A percentile compares a stretch with the other conserved stretches of the same genome.
Conservation (phyloP, 805 yeast species). For the Teunomyces barrocoloradensis region DNA sequence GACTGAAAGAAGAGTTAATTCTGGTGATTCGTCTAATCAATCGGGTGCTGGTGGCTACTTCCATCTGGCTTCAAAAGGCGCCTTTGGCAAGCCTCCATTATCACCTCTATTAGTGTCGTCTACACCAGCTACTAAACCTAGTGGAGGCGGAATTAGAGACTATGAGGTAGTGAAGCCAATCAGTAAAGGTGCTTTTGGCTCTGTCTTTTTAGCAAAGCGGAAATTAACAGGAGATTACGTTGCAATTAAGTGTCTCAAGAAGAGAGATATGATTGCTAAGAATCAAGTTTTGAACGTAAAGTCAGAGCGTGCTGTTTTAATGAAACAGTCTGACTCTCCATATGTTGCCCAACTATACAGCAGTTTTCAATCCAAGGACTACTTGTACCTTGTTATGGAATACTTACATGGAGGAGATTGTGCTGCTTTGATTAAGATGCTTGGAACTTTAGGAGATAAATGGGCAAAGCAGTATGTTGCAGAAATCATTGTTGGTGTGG, state of each 20-base stretch:
- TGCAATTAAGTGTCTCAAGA: constrained; percentile 88
- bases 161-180: constrained; percentile 91
- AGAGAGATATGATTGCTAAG: constrained; percentile 94
- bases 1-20: constrained; percentile 17
- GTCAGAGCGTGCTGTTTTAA: constrained; percentile 96
- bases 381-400: constrained; percentile 92
- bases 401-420: constrained; percentile 95
- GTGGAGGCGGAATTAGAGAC: constrained; percentile 73
- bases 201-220: constrained; percentile 83
- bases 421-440: constrained; percentile 76
- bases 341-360: constrained; percentile 87
- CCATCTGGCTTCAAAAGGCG: not conserved
- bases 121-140: constrained; percentile 50
- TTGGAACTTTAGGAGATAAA: constrained; percentile 79
- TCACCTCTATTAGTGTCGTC: constrained; percentile 78
- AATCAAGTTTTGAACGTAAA: constrained; percentile 94
- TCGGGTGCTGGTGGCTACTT: not conserved
- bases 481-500: constrained; percentile 87
- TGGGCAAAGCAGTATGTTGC: constrained; percentile 88
- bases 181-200: constrained; percentile 96
- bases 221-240: constrained; percentile 89
- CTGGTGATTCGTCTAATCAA: constrained; percentile 14
- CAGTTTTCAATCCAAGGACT: constrained; percentile 85
- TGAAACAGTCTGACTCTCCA: constrained; percentile 91
- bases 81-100: constrained; percentile 54